Evolutionary conservation across 2,329 filamentous ascomycete species (phyloP).

Genomic region (Triangularia setosa): DNA sequence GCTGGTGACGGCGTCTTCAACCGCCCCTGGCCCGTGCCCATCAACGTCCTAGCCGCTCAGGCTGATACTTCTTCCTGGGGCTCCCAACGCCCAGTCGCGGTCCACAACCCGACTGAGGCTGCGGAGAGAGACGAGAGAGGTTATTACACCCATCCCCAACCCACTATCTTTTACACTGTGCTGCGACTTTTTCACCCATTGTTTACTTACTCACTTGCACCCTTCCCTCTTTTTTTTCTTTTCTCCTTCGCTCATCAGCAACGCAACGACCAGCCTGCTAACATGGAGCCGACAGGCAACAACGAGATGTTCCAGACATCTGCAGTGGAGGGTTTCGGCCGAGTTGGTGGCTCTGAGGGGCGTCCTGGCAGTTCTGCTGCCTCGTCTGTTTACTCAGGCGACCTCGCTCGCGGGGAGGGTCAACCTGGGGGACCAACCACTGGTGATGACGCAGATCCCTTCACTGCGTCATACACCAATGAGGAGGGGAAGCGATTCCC

Average conservation of each 20-base stretch:
- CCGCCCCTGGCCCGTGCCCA: background rate
- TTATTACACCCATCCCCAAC: background rate
- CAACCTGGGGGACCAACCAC: background rate
- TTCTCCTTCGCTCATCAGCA: background rate
- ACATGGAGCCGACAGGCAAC: background rate
- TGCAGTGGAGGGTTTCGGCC: background rate
- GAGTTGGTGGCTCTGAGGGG: background rate
- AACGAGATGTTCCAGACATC: background rate
- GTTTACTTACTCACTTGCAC: background rate
- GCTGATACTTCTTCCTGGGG: background rate
- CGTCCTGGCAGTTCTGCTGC: background rate
- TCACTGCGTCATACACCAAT: background rate
- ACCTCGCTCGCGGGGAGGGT: background rate
- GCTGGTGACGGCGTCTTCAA: background rate
- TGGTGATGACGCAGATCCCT: background rate
- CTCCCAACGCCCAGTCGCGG: background rate
- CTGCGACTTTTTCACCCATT: background rate
- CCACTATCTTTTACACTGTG: background rate
- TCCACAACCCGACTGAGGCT: background rate
- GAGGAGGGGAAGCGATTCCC: background rate
- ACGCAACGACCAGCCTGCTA: background rate
- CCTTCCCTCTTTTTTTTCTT: background rate
- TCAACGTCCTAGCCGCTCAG: background rate
- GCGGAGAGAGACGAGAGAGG: background rate
- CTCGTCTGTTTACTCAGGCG: background rate